Conservation (phyloP, 129 eudicot genomes). For the Artemisia tridentata region DNA sequence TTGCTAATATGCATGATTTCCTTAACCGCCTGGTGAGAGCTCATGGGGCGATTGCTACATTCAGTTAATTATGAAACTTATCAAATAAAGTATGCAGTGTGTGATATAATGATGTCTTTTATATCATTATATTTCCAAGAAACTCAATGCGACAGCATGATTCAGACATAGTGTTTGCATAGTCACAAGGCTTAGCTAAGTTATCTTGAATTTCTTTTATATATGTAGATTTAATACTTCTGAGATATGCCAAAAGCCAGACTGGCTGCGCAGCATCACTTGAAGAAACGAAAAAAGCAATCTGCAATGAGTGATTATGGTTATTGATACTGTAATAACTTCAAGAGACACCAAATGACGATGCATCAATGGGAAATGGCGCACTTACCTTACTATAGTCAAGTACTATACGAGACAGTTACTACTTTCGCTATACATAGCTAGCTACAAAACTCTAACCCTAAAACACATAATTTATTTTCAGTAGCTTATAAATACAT, state of each 20-base stretch:
- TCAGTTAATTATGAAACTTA: no score
- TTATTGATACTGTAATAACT: neutral
- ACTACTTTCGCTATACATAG: no score
- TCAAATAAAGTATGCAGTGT: no score
- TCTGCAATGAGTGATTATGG: conserved; percentile 45
- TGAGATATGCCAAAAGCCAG: conserved; percentile 67
- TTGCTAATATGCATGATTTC: no score
- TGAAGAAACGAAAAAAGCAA: conserved; percentile 81
- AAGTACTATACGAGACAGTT: no score
- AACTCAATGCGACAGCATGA: conserved; percentile 10
- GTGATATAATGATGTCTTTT: no score
- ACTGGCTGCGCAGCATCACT: conserved; percentile 91
- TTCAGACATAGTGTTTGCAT: conserved; percentile 1
- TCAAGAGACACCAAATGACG: neutral
- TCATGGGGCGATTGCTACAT: no score
- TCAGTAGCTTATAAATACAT: no score
- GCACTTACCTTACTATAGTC: conserved; percentile 66
- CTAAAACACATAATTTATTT: no score
- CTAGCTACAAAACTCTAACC: no score
- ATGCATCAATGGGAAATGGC: neutral
- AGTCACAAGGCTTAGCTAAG: conserved; percentile 75
- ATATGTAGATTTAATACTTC: no score
- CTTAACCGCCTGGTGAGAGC: no score
- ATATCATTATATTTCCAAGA: neutral
- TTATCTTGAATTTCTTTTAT: conserved; percentile 61